Conservation (phyloP, 805 yeast genomes). For the Yarrowia porcina region DNA sequence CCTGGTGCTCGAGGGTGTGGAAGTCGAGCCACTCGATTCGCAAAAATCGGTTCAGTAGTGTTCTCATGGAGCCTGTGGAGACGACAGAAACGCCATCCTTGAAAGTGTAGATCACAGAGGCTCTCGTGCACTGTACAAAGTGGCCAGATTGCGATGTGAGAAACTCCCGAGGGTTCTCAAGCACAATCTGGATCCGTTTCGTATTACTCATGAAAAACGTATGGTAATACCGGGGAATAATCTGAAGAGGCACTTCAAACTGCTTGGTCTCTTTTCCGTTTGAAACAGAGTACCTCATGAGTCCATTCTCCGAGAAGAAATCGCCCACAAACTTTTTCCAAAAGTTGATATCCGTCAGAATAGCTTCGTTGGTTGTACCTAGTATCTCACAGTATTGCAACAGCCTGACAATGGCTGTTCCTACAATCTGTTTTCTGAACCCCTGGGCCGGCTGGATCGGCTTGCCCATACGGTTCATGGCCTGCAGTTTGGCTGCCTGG, state of each 20-base stretch:
- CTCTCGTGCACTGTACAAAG: constrained; percentile 51
- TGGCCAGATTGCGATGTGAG: constrained; percentile 53
- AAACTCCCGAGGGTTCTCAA: constrained; percentile 49
- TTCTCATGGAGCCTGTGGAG: constrained; percentile 58
- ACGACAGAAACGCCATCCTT: constrained; percentile 68
- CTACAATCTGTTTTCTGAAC: constrained; percentile 39
- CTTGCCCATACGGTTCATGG: constrained; percentile 24
- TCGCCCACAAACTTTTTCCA: constrained; percentile 52
- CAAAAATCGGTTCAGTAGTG: constrained; percentile 58
- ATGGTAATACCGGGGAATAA: constrained; percentile 62
- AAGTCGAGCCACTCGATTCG: constrained; percentile 72
- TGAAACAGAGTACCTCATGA: constrained; percentile 47
- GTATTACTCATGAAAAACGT: constrained; percentile 53
- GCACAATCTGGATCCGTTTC: constrained; percentile 48
- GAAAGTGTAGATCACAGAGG: constrained; percentile 51
- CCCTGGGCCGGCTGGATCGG: constrained; percentile 32
- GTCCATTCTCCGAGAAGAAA: constrained; percentile 52
- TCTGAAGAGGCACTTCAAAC: constrained; percentile 60
- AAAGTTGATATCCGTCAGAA: constrained; percentile 44
- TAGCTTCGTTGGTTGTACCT: constrained; percentile 44
- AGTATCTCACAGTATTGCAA: constrained; percentile 50
- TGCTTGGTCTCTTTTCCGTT: constrained; percentile 47
- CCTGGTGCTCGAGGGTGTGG: constrained; percentile 46
- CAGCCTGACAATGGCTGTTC: constrained; percentile 50
- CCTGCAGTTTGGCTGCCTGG: constrained; percentile 16